A percentile compares a stretch with the other conserved stretches of the same genome.
Conservation (phyloP, 148 eudicot genomes). For the Diospyros kaki region DNA sequence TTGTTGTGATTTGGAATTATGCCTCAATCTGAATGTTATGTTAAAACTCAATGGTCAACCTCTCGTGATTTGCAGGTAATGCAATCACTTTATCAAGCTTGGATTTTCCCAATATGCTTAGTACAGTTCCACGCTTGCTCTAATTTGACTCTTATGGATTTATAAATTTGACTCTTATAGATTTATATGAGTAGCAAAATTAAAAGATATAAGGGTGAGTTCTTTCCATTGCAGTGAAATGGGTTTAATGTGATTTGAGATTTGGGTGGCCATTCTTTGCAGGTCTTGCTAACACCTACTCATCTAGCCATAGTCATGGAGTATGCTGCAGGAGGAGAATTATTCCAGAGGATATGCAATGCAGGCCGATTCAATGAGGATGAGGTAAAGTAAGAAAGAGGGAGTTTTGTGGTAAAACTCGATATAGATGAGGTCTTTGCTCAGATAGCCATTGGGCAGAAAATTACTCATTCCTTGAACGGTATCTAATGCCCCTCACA, state of each 20-base stretch:
- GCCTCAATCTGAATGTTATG: not conserved
- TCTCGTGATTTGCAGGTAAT: not conserved
- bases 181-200: too few species aligned
- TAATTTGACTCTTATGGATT: too few species aligned
- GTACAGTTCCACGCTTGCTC: not conserved
- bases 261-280: not conserved
- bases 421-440: not conserved
- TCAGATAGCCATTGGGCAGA: not conserved
- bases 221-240: not conserved
- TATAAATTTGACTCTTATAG: too few species aligned
- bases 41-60: not conserved
- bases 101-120: not conserved
- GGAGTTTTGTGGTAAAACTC: not conserved
- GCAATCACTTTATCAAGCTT: not conserved
- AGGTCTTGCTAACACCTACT: conserved; percentile 59
- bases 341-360: conserved; percentile 44
- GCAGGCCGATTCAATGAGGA: conserved; percentile 58
- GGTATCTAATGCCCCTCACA: not conserved
- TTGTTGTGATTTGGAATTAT: not conserved
- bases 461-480: not conserved
- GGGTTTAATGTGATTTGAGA: not conserved
- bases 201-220: too few species aligned
- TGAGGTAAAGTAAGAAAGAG: conserved; percentile 31
- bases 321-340: conserved; percentile 71
- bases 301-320: conserved; percentile 73